These are phyloP conservation scores for Clarkia xantiana DNA, from an alignment of 345 rosid species.

Conservation along the genomic window DNA sequence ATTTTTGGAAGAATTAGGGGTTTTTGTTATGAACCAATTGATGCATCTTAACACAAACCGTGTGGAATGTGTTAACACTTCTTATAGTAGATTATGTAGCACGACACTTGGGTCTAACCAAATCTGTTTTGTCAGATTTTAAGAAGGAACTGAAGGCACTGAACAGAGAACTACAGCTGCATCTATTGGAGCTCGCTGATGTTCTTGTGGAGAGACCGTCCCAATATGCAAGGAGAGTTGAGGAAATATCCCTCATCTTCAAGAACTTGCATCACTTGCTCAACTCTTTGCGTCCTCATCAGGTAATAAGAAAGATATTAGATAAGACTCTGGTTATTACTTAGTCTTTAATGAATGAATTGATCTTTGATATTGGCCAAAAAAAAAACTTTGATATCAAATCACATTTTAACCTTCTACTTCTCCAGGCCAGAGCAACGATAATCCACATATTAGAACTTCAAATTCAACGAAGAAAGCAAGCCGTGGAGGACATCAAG, in stretches of 20 bases:
- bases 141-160: conserved; percentile 67
- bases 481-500: conserved; percentile 90
- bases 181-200: conserved; percentile 85
- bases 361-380: too few relatives aligned
- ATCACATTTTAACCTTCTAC: neutral
- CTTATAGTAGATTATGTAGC: too few relatives aligned
- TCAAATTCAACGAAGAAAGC: conserved; percentile 72
- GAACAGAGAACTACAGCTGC: conserved; percentile 80
- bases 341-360: too few relatives aligned
- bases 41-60: too few relatives aligned
- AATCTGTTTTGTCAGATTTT: conserved; percentile 33
- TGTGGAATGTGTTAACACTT: too few relatives aligned
- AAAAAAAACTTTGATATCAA: too few relatives aligned
- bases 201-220: conserved; percentile 94
- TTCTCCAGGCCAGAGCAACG: conserved; percentile 74
- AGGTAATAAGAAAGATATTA: conserved; percentile 23
- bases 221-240: conserved; percentile 86
- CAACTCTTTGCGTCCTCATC: conserved; percentile 90
- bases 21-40: too few relatives aligned
- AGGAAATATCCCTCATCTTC: conserved; percentile 77
- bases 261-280: conserved; percentile 95
- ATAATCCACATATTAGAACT: conserved; percentile 79
- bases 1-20: too few relatives aligned
- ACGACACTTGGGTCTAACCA: too few relatives aligned
- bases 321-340: too few relatives aligned